Percentiles rank a stretch among this genome's conserved stretches.
Conservation (phyloP, 495 filamentous ascomycete genomes). For the Penicillium tannophilum region DNA sequence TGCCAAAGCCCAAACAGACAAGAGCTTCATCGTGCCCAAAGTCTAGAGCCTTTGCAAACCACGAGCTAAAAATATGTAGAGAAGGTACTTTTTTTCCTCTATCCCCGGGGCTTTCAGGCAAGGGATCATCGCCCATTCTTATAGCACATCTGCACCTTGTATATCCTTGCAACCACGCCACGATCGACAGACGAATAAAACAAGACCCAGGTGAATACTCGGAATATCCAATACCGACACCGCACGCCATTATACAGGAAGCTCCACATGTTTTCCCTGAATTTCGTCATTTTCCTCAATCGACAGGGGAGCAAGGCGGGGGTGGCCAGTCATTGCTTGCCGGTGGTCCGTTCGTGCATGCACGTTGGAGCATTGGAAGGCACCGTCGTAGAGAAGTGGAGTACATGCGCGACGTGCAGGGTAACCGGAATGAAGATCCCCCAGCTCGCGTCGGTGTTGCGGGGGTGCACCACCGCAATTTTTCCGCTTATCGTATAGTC, state of each 20-base stretch:
- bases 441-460: slow-evolving; percentile 9
- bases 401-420: slow-evolving; percentile 2
- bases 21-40: slow-evolving; percentile 35
- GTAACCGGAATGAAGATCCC: slow-evolving; percentile 27
- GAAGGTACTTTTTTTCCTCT: neutral
- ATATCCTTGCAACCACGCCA: neutral
- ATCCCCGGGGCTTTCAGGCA: slow-evolving; percentile 3
- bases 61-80: neutral
- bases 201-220: neutral
- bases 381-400: slow-evolving; percentile 15
- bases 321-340: slow-evolving; percentile 3
- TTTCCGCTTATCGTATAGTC: slow-evolving; percentile 34
- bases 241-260: neutral
- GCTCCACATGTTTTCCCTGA: neutral
- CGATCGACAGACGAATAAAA: slow-evolving; percentile 17
- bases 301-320: slow-evolving; percentile 20
- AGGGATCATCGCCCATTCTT: slow-evolving; percentile 24
- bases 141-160: slow-evolving; percentile 9
- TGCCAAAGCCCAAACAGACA: slow-evolving; percentile 33
- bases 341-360: slow-evolving; percentile 19
- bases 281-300: slow-evolving; percentile 14
- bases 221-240: slow-evolving; percentile 7
- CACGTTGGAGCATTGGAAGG: slow-evolving; percentile 8
- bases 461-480: slow-evolving; percentile 28
- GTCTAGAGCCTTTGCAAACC: slow-evolving; percentile 1